phyloP scores from a whole-genome alignment of 2,329 filamentous ascomycete species.

The Exophiala phaeomuriformis region DNA sequence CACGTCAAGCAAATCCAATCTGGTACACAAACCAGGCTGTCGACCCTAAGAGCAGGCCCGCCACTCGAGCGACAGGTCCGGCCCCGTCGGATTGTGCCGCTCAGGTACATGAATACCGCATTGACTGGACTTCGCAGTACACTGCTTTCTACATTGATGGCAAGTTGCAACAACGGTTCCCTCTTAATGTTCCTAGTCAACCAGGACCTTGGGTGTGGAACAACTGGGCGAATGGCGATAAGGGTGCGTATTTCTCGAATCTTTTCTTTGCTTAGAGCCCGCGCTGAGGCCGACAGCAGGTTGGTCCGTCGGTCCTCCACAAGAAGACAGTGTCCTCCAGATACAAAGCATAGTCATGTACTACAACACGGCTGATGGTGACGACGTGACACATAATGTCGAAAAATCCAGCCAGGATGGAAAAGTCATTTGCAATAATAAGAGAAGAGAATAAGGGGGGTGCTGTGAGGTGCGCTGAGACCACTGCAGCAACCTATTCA shows the following conservation, averaged over 20 bases:
- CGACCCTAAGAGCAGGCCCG: constrained; percentile 5
- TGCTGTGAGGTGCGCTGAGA: background rate
- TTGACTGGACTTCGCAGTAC: constrained; percentile 23
- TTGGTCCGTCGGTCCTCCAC: constrained; percentile 22
- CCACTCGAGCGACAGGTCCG: constrained; percentile 15
- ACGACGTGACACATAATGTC: background rate
- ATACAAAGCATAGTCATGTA: constrained; percentile 26
- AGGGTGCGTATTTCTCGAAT: constrained; percentile 11
- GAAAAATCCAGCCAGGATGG: background rate
- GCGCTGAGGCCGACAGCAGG: constrained; percentile 4
- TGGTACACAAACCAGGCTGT: constrained; percentile 24
- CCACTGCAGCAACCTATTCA: background rate
- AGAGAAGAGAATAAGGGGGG: background rate
- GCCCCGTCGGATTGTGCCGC: constrained; percentile 19
- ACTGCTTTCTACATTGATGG: constrained; percentile 26
- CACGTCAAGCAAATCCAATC: constrained; percentile 15
- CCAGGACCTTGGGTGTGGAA: constrained; percentile 25
- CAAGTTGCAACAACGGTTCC: constrained; percentile 15
- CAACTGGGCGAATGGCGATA: constrained; percentile 25
- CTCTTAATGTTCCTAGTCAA: constrained; percentile 19
- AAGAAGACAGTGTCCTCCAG: constrained; percentile 18
- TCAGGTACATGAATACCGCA: constrained; percentile 23
- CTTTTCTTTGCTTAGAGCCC: background rate
- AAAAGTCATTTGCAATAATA: background rate
- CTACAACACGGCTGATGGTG: constrained; percentile 16